Percentiles rank a stretch among this genome's conserved stretches.
Conservation (phyloP, 495 filamentous ascomycete genomes). For the Trichodelitschia bisporula region DNA sequence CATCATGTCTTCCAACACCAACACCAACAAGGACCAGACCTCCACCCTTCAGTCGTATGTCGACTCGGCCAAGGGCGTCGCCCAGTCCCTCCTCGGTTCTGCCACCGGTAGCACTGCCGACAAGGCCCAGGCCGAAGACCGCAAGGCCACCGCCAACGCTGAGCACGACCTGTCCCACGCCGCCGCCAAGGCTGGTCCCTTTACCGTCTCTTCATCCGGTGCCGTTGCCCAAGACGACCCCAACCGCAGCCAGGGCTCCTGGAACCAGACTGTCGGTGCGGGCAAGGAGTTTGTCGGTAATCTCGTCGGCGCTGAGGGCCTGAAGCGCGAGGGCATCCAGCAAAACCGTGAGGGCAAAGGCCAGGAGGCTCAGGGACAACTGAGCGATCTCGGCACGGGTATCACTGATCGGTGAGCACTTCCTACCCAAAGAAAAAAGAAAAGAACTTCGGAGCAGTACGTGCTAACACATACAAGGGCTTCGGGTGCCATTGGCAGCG, state of each 20-base stretch:
- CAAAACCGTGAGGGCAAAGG: constrained; percentile 65
- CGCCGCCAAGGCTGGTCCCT: constrained; percentile 41
- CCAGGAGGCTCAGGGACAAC: constrained; percentile 63
- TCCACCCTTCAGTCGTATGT: constrained; percentile 65
- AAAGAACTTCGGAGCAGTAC: too few species aligned
- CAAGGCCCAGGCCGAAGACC: constrained; percentile 22
- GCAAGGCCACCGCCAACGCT: constrained; percentile 23
- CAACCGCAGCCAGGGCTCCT: constrained; percentile 43
- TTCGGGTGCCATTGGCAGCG: constrained; percentile 47
- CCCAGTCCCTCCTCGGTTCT: constrained; percentile 44
- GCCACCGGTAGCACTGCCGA: constrained; percentile 50
- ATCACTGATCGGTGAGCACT: constrained; percentile 45
- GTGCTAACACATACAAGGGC: too few species aligned
- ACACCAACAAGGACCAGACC: constrained; percentile 32
- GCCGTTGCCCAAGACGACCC: constrained; percentile 48
- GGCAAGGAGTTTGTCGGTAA: constrained; percentile 66
- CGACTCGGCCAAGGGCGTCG: constrained; percentile 49
- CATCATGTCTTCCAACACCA: too few species aligned
- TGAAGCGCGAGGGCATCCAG: constrained; percentile 46
- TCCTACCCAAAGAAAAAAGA: too few species aligned
- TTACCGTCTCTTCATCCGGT: constrained; percentile 42
- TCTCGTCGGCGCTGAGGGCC: constrained; percentile 42
- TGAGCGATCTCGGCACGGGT: constrained; percentile 50
- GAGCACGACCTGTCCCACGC: constrained; percentile 51
- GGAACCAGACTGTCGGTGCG: constrained; percentile 71